Base-by-base conservation (phyloP, 345 rosid genomes). In the Populus euphratica region DNA sequence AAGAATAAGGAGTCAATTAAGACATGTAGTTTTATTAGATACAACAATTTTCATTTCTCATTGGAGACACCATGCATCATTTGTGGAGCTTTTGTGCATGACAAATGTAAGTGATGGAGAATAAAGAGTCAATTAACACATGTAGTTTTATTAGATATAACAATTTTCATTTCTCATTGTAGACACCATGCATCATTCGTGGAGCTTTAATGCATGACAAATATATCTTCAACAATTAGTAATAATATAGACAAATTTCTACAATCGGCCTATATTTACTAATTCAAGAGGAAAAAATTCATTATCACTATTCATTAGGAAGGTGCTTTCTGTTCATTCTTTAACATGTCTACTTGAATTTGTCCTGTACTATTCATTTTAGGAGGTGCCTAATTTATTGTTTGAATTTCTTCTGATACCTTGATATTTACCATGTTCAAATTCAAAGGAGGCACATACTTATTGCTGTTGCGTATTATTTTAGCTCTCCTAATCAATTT, bases 401-500 rank as follows among this genome's bases (percentile, higher is more conserved):
- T 38, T 43, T 36, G 76, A 64, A 27, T 74, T 83, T 89, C 93
- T 65, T 83, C 89, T 29, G 83, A 75, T 72, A 67, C 73, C 76
- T 78, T 82, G 20, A 76, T 83, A 79, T 82, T 84, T 43, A 38
- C 72, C 21, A 38, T 68, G 66, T 72, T 83, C 14, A 77, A 69
- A 74, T 63, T 66, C 4, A 73, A 63, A 70, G 84, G 78, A 73
- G 85, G 80, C 27, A 76, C 52, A 54, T 69, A 54, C 49, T 63
- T 86, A 74, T 84, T 86, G 65, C 78, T 81, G 59, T 84, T 91
- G 50, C 89, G 77, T 81, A 88, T 78, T 77, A 90, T 78, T 86
- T 91, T 91, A 18, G 92, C 93, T 86, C 84, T 89, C 83, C 96
- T 91, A 83, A 93, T 73, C 78, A 87, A 70, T 79, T 89, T 96